These are phyloP conservation scores for Styphnolobium japonicum DNA, from an alignment of 306 rosid species.

Conservation along the genomic window DNA sequence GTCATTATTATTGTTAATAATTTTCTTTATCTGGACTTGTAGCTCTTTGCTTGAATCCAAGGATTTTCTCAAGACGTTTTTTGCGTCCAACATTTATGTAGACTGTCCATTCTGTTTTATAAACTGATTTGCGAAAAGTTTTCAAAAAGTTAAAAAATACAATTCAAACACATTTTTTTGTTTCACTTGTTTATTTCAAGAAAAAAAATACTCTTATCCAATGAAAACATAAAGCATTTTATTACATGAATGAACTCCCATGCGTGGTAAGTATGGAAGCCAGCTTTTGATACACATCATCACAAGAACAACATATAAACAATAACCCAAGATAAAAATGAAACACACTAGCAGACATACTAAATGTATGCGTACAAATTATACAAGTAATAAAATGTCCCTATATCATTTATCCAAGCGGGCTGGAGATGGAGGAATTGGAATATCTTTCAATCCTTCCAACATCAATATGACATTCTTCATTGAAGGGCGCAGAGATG, in stretches of 20 bases:
- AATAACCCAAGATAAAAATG: background rate
- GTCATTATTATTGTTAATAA: no score
- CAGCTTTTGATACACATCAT: background rate
- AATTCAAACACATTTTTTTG: no score
- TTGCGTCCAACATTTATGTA: no score
- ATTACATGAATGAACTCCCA: background rate
- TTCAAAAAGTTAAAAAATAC: no score
- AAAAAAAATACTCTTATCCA: background rate
- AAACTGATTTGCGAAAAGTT: no score
- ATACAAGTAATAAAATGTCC: background rate
- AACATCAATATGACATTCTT: constrained; percentile 37
- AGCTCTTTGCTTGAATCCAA: no score
- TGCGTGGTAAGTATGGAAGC: background rate
- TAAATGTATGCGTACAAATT: no score
- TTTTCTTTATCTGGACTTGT: no score
- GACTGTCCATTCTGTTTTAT: no score
- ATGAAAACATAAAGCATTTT: background rate
- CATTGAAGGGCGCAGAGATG: constrained; percentile 34
- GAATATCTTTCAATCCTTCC: constrained; percentile 38
- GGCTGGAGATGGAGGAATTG: constrained; percentile 34
- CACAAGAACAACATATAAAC: background rate
- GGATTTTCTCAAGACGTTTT: no score
- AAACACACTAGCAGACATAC: background rate
- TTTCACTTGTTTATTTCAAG: no score
- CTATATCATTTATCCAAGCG: background rate